Conservation (phyloP, 305 asterid genomes). For the Solanum aculeatissimum region DNA sequence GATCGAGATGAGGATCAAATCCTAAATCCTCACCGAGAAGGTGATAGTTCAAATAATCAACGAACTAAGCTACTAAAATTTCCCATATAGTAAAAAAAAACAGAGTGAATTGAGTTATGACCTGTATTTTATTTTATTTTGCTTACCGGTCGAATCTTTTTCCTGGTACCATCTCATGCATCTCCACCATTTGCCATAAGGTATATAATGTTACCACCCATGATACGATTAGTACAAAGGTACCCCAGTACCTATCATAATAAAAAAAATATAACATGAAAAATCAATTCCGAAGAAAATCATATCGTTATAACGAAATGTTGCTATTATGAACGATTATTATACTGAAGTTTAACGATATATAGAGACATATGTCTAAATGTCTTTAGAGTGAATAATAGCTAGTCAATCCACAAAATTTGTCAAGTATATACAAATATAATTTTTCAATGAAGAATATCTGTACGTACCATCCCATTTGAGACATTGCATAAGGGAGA, state of each 20-base stretch:
- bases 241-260: constrained; percentile 5
- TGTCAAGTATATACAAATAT: not conserved
- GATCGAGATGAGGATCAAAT: too few relatives aligned
- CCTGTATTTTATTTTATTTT: not conserved
- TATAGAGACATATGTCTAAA: not conserved
- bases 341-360: not conserved
- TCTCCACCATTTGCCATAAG: constrained; percentile 44
- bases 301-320: too few relatives aligned
- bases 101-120: not conserved
- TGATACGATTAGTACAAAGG: constrained; percentile 10
- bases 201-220: constrained; percentile 36
- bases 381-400: not conserved
- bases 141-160: constrained; percentile 7
- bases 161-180: constrained; percentile 36
- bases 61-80: not conserved
- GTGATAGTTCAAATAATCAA: not conserved
- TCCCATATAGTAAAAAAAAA: too few relatives aligned
- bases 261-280: not conserved
- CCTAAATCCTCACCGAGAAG: not conserved
- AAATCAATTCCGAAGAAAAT: not conserved
- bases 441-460: too few relatives aligned
- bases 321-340: too few relatives aligned
- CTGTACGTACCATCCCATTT: not conserved
- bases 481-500: not conserved
- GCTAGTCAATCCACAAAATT: not conserved